A percentile compares a stretch with the other conserved stretches of the same genome.
Evolutionary conservation across 2,329 filamentous ascomycete species (phyloP).

Genomic region (Pseudogymnoascus sp.): DNA sequence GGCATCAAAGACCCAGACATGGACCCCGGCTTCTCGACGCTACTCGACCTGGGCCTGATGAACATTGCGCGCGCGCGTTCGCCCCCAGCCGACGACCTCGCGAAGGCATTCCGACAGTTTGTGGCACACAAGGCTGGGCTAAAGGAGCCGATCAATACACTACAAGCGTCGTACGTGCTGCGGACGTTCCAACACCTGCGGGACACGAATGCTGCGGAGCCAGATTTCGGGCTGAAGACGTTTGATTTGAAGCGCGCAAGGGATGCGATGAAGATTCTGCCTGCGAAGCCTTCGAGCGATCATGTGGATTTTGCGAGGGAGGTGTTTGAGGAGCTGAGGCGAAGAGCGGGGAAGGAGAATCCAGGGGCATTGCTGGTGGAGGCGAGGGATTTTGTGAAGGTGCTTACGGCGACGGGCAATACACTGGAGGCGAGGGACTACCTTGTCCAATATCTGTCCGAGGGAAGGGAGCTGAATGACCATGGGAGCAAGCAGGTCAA

Average conservation of each 20-base stretch:
- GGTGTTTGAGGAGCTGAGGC: constrained; percentile 17
- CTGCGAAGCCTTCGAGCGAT: constrained; percentile 14
- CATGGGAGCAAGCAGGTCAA: constrained; percentile 20
- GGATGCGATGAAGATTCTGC: constrained; percentile 16
- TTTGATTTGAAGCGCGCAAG: constrained; percentile 16
- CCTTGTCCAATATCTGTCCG: background rate
- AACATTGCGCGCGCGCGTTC: constrained; percentile 55
- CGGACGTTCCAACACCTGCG: constrained; percentile 55
- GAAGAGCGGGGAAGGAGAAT: constrained; percentile 7
- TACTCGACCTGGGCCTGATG: constrained; percentile 60
- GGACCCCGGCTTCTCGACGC: constrained; percentile 62
- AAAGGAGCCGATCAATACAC: constrained; percentile 48
- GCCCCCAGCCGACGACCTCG: constrained; percentile 54
- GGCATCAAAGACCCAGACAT: constrained; percentile 53
- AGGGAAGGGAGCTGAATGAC: constrained; percentile 22
- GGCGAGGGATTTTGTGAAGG: constrained; percentile 18
- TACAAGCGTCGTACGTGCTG: constrained; percentile 55
- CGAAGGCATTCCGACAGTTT: constrained; percentile 56
- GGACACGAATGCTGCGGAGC: constrained; percentile 21
- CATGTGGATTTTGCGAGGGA: constrained; percentile 20
- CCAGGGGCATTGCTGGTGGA: constrained; percentile 9
- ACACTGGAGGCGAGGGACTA: background rate
- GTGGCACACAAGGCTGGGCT: constrained; percentile 47
- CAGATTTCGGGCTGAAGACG: constrained; percentile 12
- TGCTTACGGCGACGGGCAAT: constrained; percentile 1